Conservation (phyloP, 2,329 filamentous ascomycete species). For the Blastomyces gilchristii region DNA sequence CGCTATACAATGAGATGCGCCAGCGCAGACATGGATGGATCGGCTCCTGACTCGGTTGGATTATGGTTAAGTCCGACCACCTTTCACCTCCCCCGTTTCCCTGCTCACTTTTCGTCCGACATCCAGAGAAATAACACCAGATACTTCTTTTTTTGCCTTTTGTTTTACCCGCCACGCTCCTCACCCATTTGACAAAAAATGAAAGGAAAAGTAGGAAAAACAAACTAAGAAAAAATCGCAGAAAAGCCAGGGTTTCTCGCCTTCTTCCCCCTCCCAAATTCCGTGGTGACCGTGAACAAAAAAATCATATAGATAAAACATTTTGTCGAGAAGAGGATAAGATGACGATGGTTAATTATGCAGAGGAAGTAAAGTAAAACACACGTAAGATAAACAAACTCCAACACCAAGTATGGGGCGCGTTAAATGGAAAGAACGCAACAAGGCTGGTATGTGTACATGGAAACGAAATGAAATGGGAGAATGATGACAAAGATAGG, state of each 20-base stretch:
- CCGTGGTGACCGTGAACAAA: background rate
- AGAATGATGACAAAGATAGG: slow-evolving; percentile 11
- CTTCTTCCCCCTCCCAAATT: background rate
- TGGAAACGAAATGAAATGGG: slow-evolving; percentile 18
- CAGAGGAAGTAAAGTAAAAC: background rate
- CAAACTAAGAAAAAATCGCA: background rate
- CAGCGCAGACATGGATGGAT: background rate
- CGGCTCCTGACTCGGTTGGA: background rate
- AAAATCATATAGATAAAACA: slow-evolving; percentile 1
- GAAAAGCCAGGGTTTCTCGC: background rate
- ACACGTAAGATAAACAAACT: slow-evolving; percentile 15
- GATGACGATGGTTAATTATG: background rate
- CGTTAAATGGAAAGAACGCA: slow-evolving; percentile 15
- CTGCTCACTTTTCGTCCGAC: background rate
- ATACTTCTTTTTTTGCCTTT: background rate
- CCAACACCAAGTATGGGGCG: slow-evolving; percentile 13
- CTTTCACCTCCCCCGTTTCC: background rate
- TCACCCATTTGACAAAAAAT: background rate
- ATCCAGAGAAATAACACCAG: background rate
- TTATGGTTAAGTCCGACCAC: background rate
- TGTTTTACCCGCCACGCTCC: background rate
- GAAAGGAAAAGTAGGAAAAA: background rate
- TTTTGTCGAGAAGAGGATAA: background rate
- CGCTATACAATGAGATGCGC: background rate
- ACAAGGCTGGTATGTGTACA: slow-evolving; percentile 19